These are phyloP conservation scores for Pyrus hybrid DNA, from an alignment of 331 rosid species.

Conservation along the genomic window DNA sequence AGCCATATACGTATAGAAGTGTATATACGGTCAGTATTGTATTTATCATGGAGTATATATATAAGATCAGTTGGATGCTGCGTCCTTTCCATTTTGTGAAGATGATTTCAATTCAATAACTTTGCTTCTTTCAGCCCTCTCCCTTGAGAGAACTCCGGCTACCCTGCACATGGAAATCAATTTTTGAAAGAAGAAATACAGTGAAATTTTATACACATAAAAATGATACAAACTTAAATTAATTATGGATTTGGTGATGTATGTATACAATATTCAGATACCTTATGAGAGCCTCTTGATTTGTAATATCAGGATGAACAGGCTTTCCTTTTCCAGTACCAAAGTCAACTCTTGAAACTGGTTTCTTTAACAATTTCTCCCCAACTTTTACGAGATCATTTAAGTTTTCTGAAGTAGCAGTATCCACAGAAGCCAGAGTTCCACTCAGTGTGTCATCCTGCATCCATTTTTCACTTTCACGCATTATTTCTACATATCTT, in stretches of 20 bases:
- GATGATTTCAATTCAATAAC: neutral
- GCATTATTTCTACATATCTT: too few relatives aligned
- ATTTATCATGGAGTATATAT: too few relatives aligned
- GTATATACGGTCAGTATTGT: too few relatives aligned
- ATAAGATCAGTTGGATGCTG: neutral
- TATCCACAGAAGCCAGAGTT: constrained; percentile 10
- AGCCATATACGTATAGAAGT: neutral
- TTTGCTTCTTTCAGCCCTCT: neutral
- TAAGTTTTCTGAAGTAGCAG: constrained; percentile 15
- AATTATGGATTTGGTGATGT: too few relatives aligned
- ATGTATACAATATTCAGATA: neutral
- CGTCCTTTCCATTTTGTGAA: neutral
- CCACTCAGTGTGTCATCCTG: constrained; percentile 14
- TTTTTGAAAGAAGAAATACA: neutral
- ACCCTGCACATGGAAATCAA: neutral
- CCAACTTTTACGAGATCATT: constrained; percentile 14
- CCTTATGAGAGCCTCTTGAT: constrained; percentile 22
- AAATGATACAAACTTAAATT: neutral
- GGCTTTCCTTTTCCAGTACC: constrained; percentile 4
- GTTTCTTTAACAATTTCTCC: constrained; percentile 19
- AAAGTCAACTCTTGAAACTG: constrained; percentile 14
- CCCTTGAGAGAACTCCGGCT: constrained; percentile 3
- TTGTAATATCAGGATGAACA: neutral
- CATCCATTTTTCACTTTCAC: neutral
- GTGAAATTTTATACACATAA: neutral